Conservation (phyloP, 768 basidiomycete species). For the Leccinum uliginosum region DNA sequence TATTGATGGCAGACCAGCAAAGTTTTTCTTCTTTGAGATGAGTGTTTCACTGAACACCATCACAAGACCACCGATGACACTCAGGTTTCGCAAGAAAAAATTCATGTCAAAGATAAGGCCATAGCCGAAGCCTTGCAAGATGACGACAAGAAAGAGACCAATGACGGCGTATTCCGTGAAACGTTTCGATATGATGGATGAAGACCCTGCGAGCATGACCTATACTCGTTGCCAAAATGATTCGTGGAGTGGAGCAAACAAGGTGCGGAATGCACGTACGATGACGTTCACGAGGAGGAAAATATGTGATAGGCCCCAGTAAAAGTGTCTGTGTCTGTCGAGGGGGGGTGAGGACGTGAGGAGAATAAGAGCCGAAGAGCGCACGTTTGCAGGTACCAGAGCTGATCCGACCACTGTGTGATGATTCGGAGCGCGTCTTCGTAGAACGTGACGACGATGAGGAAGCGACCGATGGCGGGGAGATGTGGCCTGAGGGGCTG, state of each 20-base stretch:
- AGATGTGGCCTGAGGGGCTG: conserved; percentile 93
- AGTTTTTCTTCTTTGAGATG: conserved; percentile 78
- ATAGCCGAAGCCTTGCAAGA: conserved; percentile 97
- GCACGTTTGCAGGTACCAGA: conserved; percentile 96
- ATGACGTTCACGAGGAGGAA: conserved; percentile 91
- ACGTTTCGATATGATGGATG: conserved; percentile 80
- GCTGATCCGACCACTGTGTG: conserved; percentile 95
- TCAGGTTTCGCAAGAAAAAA: conserved; percentile 99
- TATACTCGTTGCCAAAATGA: conserved; percentile 28
- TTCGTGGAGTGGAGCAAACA: neutral
- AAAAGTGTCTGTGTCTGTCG: conserved; percentile 86
- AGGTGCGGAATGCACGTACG: conserved; percentile 45
- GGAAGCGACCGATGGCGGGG: conserved; percentile 90
- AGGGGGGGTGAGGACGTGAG: conserved; percentile 4
- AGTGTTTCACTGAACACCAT: conserved; percentile 99
- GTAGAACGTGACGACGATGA: conserved; percentile 97
- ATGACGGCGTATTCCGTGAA: conserved; percentile 87
- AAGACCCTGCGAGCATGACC: conserved; percentile 87
- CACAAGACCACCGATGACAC: conserved; percentile 95
- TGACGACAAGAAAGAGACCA: conserved; percentile 85
- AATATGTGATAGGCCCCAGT: conserved; percentile 90
- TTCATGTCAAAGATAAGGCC: conserved; percentile 99
- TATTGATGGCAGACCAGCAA: conserved; percentile 85
- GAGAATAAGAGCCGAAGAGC: conserved; percentile 27
- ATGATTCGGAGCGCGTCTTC: conserved; percentile 94